Base-by-base conservation (phyloP, 1,139 yeast species). In the Saccharomycopsis phalli region DNA sequence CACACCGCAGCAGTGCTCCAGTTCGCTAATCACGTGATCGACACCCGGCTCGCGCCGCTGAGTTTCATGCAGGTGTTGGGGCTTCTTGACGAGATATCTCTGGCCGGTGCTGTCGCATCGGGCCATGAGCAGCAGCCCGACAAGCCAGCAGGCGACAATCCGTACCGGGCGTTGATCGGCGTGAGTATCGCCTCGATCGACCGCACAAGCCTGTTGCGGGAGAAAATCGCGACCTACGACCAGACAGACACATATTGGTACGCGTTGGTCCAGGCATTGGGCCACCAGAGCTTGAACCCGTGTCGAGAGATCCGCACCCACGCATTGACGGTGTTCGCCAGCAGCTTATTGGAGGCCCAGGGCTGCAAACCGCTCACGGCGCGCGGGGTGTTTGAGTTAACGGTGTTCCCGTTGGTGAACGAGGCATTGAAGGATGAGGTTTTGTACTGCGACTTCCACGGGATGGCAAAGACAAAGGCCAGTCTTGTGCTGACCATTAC, bases 211-310 rank as follows among this genome's bases (percentile, higher is more conserved):
- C 68, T 67, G 4, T 58, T 80, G 43, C 53, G 60, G 2, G 51
- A 62, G 8, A 51, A 64, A 4, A 51, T 54, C n/a, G 44, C 52
- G 2, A 56, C 53, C 10, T 59, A 42, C 21, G 34, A 26, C 16
- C 37, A 37, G 26, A 35, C 36, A 10, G 35, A 40, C 40, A 46
- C 40, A 10, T 36, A 26, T 28, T 62, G 73, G 45, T 74, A 77
- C 49, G 79, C 88, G 1, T 60, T 80, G 45, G 63, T 80, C 23
- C 91, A 83, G 54, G 91, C 93, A 0, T 66, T 87, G 45, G 86
- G 93, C 0, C 88, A 81, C 51, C 95, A 87, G 58, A 83, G 95
- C 55, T 72, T 82, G 56, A 87, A 86, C 52, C 94, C 94, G 7
- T 83, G 94, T 55, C 68, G 84, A 28, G 87, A 81, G 54, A 66